Percentiles rank a stretch among this genome's conserved stretches.
Evolutionary conservation across 768 basidiomycete species (phyloP).

Genomic region (Cystofilobasidium capitatum): DNA sequence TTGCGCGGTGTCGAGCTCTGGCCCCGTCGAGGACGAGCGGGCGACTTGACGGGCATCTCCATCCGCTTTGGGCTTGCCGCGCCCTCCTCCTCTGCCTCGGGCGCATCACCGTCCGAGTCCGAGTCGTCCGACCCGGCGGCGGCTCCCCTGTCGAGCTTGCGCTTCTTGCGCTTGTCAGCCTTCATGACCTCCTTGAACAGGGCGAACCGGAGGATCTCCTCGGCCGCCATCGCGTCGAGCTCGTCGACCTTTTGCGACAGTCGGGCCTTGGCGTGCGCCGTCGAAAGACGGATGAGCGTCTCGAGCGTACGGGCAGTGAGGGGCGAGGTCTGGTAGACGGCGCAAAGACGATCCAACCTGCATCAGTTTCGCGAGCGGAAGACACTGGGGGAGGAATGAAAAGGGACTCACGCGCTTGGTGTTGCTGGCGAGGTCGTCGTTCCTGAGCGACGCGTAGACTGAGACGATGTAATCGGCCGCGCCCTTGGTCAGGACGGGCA

Average conservation of each 20-base stretch:
- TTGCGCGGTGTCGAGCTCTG: background rate
- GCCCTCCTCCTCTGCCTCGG: slow-evolving; percentile 43
- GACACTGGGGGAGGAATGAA: slow-evolving; percentile 76
- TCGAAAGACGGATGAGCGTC: slow-evolving; percentile 93
- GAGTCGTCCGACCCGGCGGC: slow-evolving; percentile 45
- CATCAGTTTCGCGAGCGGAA: slow-evolving; percentile 93
- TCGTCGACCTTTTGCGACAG: slow-evolving; percentile 75
- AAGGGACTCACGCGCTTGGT: slow-evolving; percentile 58
- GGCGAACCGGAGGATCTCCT: slow-evolving; percentile 91
- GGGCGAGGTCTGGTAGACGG: slow-evolving; percentile 67
- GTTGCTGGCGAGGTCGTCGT: slow-evolving; percentile 83
- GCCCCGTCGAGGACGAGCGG: background rate
- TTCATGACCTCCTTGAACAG: slow-evolving; percentile 95
- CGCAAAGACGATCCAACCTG: slow-evolving; percentile 27
- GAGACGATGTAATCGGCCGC: slow-evolving; percentile 90
- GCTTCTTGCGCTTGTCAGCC: slow-evolving; percentile 62
- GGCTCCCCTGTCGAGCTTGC: slow-evolving; percentile 67
- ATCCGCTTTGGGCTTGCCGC: slow-evolving; percentile 19
- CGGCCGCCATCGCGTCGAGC: slow-evolving; percentile 76
- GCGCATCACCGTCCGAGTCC: slow-evolving; percentile 33
- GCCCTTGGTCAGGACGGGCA: slow-evolving; percentile 78
- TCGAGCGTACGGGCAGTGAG: slow-evolving; percentile 97
- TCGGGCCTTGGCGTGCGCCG: slow-evolving; percentile 93
- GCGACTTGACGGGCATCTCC: slow-evolving; percentile 15
- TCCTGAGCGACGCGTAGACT: slow-evolving; percentile 81